Base-by-base conservation (phyloP, 2,329 filamentous ascomycete species). In the Diatrype stigma region DNA sequence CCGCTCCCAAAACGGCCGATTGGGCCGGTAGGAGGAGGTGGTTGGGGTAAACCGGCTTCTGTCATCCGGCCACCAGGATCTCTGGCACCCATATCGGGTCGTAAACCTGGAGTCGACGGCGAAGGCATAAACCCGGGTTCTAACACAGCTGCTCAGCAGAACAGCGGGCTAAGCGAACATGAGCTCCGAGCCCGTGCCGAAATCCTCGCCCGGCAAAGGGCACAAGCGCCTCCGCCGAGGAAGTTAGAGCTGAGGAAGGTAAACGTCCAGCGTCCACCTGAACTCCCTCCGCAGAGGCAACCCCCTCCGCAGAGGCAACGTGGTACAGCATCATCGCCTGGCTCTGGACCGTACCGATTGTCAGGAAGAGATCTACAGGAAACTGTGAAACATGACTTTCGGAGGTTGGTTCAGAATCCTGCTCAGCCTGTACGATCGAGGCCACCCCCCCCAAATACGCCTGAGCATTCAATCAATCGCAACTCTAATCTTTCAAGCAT, bases 151-250 rank as follows among this genome's bases (percentile, higher is more conserved):
- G 12, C 47, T 16, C 47, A 54, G 2, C 37, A 51, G 10, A 49
- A 51, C 16, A 49, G 47, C 49, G 45, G 62, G 3, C 46, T 60
- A 23, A 53, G 52, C 17, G 51, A 51, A 3, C 53, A 56, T 14
- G 60, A 60, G 49, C 45, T 52, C 12, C 51, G 49, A 40, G 56
- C 58, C n/a, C 57, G 61, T n/a, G 47, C 61, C 26, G 52, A 51
- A 40, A 53, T 65, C 12, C 48, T 63, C 22, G 52, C 52, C 12
- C 51, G 55, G 30, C 52, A 56, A 55, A 51, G 52, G 50, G 34
- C 42, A 45, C n/a, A 53, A 51, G 34, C 42, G 46, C n/a, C 30
- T 51, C 1, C 48, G 51, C 32, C 21, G 55, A 42, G 28, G 42
- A 14, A 21, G 51, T 26, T 30, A 46, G 44, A 38, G 30, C 30